Evolutionary conservation across 192 early-diverging fungal species (phyloP).

Genomic region (Coemansia sp.): DNA sequence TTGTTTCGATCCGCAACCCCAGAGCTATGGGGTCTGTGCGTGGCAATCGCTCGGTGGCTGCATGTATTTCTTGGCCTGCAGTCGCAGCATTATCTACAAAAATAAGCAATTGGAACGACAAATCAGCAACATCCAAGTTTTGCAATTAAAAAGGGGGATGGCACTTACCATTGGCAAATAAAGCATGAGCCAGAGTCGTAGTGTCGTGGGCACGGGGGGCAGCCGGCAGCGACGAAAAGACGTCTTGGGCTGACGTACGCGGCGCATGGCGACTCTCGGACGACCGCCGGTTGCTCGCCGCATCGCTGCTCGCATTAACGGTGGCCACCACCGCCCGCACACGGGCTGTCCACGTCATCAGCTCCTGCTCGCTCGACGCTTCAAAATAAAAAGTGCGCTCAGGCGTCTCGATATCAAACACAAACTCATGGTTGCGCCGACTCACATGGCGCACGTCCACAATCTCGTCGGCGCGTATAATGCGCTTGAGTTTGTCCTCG

Average conservation of each 20-base stretch:
- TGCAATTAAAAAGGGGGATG: not conserved
- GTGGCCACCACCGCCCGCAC: conserved; percentile 27
- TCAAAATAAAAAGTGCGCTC: conserved; percentile 47
- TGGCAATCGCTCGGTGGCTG: not conserved
- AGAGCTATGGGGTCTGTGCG: conserved; percentile 1
- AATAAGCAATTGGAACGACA: not conserved
- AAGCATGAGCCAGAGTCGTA: conserved; percentile 12
- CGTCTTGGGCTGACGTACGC: conserved; percentile 7
- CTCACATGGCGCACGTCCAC: conserved; percentile 24
- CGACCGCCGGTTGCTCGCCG: conserved; percentile 22
- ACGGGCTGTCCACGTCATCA: conserved; percentile 32
- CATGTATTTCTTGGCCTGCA: not conserved
- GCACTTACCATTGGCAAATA: conserved; percentile 32
- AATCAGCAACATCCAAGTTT: not conserved
- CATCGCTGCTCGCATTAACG: conserved; percentile 16
- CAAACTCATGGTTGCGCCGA: conserved; percentile 49
- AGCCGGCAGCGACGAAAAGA: conserved; percentile 35
- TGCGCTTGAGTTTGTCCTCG: conserved; percentile 50
- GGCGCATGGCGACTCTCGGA: conserved; percentile 21
- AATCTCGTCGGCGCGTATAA: conserved; percentile 51
- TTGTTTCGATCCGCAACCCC: conserved; percentile 22
- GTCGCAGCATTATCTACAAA: not conserved
- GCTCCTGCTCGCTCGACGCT: conserved; percentile 50
- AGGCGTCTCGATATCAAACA: conserved; percentile 42
- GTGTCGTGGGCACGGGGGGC: conserved; percentile 17